Conservation (phyloP, 768 basidiomycete species). For the Hemileccinum impolitum region DNA sequence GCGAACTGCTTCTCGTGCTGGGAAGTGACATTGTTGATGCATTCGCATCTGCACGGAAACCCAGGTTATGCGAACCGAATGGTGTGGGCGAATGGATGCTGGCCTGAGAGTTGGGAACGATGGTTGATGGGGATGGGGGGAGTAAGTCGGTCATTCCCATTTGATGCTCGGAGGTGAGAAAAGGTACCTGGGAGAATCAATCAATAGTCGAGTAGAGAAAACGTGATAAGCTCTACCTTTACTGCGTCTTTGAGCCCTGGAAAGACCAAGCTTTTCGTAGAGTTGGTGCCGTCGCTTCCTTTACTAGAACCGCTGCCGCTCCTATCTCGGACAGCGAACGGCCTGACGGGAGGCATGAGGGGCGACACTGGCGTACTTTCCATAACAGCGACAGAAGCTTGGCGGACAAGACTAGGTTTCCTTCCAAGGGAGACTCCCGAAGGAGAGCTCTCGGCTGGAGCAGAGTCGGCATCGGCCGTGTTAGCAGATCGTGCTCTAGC, state of each 20-base stretch:
- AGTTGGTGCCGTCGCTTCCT: constrained; percentile 32
- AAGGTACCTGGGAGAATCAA: constrained; percentile 48
- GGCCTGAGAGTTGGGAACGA: constrained; percentile 35
- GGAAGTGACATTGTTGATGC: constrained; percentile 41
- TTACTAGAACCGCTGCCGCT: constrained; percentile 47
- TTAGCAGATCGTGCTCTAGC: constrained; percentile 35
- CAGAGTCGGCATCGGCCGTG: constrained; percentile 20
- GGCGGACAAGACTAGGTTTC: constrained; percentile 44
- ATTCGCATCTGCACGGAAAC: constrained; percentile 31
- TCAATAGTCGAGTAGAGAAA: neutral
- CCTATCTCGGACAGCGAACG: constrained; percentile 46
- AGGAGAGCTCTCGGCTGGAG: constrained; percentile 10
- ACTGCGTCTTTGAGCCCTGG: constrained; percentile 71
- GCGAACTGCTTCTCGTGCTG: constrained; percentile 31
- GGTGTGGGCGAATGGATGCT: constrained; percentile 38
- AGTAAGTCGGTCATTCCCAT: constrained; percentile 65
- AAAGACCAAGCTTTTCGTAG: constrained; percentile 34
- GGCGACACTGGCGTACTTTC: constrained; percentile 41
- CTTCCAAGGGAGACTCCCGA: constrained; percentile 12
- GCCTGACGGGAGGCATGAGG: constrained; percentile 42
- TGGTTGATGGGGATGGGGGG: constrained; percentile 67
- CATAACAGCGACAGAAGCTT: constrained; percentile 54
- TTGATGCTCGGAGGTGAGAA: constrained; percentile 66
- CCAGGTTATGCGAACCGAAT: constrained; percentile 30
- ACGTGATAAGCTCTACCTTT: constrained; percentile 44